Evolutionary conservation across 257 asterid species (phyloP).

Genomic region (Cynanchum wilfordii): DNA sequence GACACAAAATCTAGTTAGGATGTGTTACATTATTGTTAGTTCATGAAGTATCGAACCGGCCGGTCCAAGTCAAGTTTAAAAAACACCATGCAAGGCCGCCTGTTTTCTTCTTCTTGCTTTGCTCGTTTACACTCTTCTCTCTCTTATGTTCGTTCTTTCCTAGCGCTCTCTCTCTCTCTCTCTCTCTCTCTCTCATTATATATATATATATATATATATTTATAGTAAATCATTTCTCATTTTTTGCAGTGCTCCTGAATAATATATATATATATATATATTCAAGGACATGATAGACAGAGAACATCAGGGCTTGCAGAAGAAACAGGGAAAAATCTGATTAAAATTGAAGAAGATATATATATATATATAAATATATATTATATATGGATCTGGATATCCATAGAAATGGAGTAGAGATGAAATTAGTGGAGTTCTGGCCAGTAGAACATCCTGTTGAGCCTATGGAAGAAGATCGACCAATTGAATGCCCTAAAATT

Average conservation of each 20-base stretch:
- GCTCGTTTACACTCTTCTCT: neutral
- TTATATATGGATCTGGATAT: slow-evolving; percentile 11
- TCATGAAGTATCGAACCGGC: no score
- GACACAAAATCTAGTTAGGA: no score
- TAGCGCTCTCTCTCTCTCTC: neutral
- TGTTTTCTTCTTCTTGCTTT: neutral
- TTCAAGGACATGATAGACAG: neutral
- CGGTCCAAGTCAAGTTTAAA: neutral
- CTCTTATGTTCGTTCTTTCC: neutral
- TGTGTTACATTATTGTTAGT: no score
- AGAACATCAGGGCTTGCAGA: no score
- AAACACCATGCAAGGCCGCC: neutral
- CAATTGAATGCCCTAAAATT: slow-evolving; percentile 24
- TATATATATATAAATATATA: no score
- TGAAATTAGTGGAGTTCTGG: slow-evolving; percentile 21
- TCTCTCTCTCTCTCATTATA: neutral
- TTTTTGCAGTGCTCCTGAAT: neutral
- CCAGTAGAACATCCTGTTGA: slow-evolving; percentile 29
- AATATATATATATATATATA: no score
- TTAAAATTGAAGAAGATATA: neutral
- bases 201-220: no score
- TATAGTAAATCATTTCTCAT: neutral
- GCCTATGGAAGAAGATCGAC: slow-evolving; percentile 26
- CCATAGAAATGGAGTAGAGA: slow-evolving; percentile 2
- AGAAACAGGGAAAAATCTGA: neutral